Conservation (phyloP, 2,329 filamentous ascomycete species). For the Ilyonectria sp. region DNA sequence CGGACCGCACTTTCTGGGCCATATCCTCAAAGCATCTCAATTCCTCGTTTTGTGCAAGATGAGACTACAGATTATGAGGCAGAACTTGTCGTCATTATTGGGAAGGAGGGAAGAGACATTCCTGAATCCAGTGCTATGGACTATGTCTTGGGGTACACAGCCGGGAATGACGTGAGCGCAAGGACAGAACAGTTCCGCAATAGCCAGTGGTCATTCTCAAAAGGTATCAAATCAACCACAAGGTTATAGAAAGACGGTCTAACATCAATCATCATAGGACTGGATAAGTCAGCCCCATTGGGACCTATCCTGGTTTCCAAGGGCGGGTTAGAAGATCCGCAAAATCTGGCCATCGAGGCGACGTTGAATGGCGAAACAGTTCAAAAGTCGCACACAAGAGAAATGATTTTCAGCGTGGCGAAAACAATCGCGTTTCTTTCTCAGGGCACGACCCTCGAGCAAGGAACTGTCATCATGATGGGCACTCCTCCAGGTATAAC, state of each 20-base stretch:
- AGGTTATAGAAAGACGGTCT: too few species aligned
- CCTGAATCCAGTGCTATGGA: conserved; percentile 54
- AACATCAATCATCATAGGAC: background rate
- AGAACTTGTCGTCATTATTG: conserved; percentile 56
- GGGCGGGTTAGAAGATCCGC: conserved; percentile 49
- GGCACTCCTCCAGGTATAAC: conserved; percentile 63
- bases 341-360: conserved; percentile 51
- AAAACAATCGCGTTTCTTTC: conserved; percentile 71
- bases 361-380: conserved; percentile 55
- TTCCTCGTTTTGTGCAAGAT: conserved; percentile 47
- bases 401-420: conserved; percentile 72
- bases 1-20: conserved; percentile 53
- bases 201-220: conserved; percentile 61
- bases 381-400: conserved; percentile 54
- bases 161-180: conserved; percentile 57
- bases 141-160: conserved; percentile 58
- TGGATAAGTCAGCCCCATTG: conserved; percentile 67
- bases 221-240: conserved; percentile 44
- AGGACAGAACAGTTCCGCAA: conserved; percentile 55
- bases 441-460: conserved; percentile 71
- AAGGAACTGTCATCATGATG: conserved; percentile 75
- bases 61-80: conserved; percentile 58
- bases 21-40: conserved; percentile 47
- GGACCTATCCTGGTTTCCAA: conserved; percentile 55
- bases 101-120: conserved; percentile 59